Percentiles rank a stretch among this genome's conserved stretches.
Conservation (phyloP, 768 basidiomycete species). For the Naganishia vaughanmartiniae region DNA sequence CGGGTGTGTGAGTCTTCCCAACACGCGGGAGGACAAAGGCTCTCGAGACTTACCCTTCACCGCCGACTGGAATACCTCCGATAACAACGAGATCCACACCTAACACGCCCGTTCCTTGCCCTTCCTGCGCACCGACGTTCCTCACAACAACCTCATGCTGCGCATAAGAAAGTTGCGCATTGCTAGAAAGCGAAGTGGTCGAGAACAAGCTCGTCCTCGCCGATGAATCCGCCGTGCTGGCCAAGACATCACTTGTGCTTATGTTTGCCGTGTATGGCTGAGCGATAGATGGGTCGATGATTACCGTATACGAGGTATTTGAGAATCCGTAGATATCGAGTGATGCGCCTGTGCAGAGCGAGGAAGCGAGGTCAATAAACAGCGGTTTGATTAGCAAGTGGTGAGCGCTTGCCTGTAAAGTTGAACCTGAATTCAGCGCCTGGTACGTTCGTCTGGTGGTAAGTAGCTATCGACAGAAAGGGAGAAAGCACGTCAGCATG, state of each 20-base stretch:
- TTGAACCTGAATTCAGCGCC: slow-evolving; percentile 45
- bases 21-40: neutral
- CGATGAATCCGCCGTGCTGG: neutral
- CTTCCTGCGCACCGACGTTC: slow-evolving; percentile 32
- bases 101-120: slow-evolving; percentile 32
- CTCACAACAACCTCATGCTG: slow-evolving; percentile 39
- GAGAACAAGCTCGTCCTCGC: neutral
- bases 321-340: slow-evolving; percentile 45
- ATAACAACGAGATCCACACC: slow-evolving; percentile 41
- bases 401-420: slow-evolving; percentile 43
- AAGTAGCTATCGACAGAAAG: slow-evolving; percentile 40
- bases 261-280: slow-evolving; percentile 25
- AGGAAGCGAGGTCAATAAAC: neutral
- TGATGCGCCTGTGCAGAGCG: slow-evolving; percentile 34
- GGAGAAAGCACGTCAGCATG: neutral
- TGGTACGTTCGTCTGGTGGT: slow-evolving; percentile 43
- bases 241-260: slow-evolving; percentile 24
- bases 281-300: slow-evolving; percentile 36
- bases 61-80: slow-evolving; percentile 37
- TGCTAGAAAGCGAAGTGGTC: slow-evolving; percentile 35
- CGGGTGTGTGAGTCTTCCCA: neutral
- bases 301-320: slow-evolving; percentile 34
- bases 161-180: slow-evolving; percentile 33
- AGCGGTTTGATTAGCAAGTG: neutral
- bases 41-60: slow-evolving; percentile 37